Percentiles rank a stretch among this genome's conserved stretches.
Conservation (phyloP, 148 eudicot genomes). For the Cornus suecica region DNA sequence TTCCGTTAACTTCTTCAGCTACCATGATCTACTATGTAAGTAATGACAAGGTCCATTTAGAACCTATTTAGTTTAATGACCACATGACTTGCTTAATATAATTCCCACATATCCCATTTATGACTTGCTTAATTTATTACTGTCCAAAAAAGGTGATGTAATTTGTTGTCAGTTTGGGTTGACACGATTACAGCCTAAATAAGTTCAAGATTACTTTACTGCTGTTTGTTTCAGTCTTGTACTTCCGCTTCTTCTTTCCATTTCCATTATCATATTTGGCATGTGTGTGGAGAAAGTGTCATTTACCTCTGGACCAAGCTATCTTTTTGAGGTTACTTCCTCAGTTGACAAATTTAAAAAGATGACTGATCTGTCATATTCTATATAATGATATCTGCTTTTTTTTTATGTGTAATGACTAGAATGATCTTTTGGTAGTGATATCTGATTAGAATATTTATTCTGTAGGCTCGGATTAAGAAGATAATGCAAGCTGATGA, state of each 20-base stretch:
- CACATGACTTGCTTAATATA: no score
- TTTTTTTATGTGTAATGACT: neutral
- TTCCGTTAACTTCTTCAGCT: neutral
- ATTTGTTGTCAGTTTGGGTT: neutral
- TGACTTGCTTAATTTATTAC: no score
- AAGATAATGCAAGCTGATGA: conserved; percentile 40
- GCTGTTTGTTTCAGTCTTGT: neutral
- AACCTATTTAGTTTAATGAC: no score
- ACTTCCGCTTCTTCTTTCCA: no score
- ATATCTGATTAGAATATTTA: neutral
- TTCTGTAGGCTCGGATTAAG: conserved; percentile 20
- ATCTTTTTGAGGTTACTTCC: neutral
- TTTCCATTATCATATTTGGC: neutral
- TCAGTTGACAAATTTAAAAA: neutral
- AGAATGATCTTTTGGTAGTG: neutral
- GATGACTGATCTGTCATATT: neutral
- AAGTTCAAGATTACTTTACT: neutral
- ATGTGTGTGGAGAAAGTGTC: neutral
- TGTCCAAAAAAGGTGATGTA: no score
- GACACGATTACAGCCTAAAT: neutral
- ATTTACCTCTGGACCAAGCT: neutral
- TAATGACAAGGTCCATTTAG: neutral
- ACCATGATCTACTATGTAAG: neutral
- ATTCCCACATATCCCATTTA: no score
- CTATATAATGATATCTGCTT: neutral